Conservation (phyloP, 768 basidiomycete species). For the Pleurotus eryngii region DNA sequence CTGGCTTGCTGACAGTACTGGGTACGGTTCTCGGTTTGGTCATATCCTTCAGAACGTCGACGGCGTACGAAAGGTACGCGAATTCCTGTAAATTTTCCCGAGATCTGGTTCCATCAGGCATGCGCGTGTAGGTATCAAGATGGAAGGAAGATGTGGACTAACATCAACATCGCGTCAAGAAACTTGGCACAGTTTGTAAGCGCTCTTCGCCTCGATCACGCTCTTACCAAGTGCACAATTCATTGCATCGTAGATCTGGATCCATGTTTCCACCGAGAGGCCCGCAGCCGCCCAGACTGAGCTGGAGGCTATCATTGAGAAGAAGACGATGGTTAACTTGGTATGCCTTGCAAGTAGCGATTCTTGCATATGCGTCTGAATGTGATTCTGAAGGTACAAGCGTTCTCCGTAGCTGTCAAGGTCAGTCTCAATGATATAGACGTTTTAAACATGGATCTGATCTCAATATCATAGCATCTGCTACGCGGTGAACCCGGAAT, state of each 20-base stretch:
- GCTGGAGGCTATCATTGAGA: conserved; percentile 60
- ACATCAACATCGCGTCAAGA: conserved; percentile 51
- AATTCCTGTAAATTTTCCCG: background rate
- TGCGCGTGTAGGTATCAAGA: conserved; percentile 50
- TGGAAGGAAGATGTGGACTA: conserved; percentile 70
- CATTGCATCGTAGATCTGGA: conserved; percentile 42
- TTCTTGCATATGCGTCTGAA: background rate
- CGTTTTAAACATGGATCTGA: too few relatives aligned
- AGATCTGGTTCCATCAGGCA: background rate
- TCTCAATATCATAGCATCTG: conserved; percentile 40
- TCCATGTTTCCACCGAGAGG: conserved; percentile 49
- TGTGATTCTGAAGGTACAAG: conserved; percentile 50
- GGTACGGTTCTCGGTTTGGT: conserved; percentile 73
- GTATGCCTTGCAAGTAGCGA: conserved; percentile 27
- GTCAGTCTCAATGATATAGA: conserved; percentile 23
- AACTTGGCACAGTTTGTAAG: conserved; percentile 58
- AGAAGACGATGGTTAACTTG: conserved; percentile 71
- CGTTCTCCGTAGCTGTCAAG: conserved; percentile 66
- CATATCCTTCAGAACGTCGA: conserved; percentile 70
- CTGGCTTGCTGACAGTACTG: conserved; percentile 60
- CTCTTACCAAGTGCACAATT: background rate
- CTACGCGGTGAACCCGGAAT: conserved; percentile 67
- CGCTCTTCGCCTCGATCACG: conserved; percentile 9
- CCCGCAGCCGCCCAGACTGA: conserved; percentile 24
- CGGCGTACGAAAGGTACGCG: conserved; percentile 61